Conservation (phyloP, 2,329 filamentous ascomycete species). For the Penicillium sp. region DNA sequence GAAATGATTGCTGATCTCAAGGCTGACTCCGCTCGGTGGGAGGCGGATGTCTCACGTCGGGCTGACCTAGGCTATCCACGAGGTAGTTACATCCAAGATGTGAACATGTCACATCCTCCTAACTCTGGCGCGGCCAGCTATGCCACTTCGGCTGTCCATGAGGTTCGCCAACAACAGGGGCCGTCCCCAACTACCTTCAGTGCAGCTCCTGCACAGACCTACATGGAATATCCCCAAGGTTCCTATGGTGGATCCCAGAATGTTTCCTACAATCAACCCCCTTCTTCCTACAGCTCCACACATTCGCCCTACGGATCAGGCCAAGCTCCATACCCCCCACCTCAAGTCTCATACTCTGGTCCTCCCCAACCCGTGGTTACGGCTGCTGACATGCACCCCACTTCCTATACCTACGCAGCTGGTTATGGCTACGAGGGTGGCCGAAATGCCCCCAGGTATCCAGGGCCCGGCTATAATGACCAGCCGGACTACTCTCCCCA, state of each 20-base stretch:
- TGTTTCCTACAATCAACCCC: slow-evolving; percentile 32
- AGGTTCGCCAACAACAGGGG: slow-evolving; percentile 36
- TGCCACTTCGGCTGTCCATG: slow-evolving; percentile 38
- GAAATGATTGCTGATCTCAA: slow-evolving; percentile 58
- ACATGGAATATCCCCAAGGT: slow-evolving; percentile 37
- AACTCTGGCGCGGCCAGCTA: slow-evolving; percentile 40
- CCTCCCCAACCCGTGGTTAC: slow-evolving; percentile 40
- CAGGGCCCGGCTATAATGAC: slow-evolving; percentile 44
- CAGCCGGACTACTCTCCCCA: slow-evolving; percentile 44
- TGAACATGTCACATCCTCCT: slow-evolving; percentile 37
- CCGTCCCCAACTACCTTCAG: slow-evolving; percentile 39
- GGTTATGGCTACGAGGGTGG: slow-evolving; percentile 39
- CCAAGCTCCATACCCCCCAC: slow-evolving; percentile 37
- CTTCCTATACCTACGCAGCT: slow-evolving; percentile 41
- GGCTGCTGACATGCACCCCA: slow-evolving; percentile 38
- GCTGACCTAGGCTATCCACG: slow-evolving; percentile 42
- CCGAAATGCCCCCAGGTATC: slow-evolving; percentile 43
- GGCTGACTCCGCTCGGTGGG: slow-evolving; percentile 54
- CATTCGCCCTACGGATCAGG: slow-evolving; percentile 37
- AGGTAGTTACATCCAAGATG: slow-evolving; percentile 44
- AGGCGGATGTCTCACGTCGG: slow-evolving; percentile 43
- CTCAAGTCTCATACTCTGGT: slow-evolving; percentile 35
- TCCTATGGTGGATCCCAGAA: slow-evolving; percentile 34
- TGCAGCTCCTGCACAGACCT: slow-evolving; percentile 35
- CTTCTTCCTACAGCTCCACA: slow-evolving; percentile 34